These are phyloP conservation scores for Rhodotorula sp. DNA, from an alignment of 1,284 basidiomycete genomes.

Conservation along the genomic window DNA sequence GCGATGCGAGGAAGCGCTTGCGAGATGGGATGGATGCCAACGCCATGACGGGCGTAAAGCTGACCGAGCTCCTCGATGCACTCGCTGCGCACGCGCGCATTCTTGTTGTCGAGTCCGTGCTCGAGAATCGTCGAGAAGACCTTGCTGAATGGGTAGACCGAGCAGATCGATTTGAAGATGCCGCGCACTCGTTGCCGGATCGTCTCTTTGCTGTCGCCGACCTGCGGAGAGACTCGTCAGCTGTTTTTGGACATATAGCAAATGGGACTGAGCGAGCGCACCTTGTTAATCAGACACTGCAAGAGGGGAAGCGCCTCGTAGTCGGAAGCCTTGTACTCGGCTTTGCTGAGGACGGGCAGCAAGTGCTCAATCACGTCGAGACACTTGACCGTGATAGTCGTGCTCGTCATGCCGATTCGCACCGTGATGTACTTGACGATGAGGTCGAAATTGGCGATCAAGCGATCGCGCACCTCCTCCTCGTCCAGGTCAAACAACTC, in stretches of 20 bases:
- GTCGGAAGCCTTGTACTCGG: conserved; percentile 82
- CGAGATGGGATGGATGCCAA: conserved; percentile 65
- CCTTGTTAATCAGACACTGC: conserved; percentile 88
- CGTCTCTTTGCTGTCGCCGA: conserved; percentile 57
- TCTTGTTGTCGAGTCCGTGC: conserved; percentile 81
- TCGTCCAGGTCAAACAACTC: conserved; percentile 60
- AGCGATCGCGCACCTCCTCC: conserved; percentile 66
- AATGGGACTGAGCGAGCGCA: conserved; percentile 49
- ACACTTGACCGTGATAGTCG: conserved; percentile 84
- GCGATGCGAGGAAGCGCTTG: conserved; percentile 80
- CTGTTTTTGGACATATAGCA: too few species aligned
- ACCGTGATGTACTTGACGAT: conserved; percentile 92
- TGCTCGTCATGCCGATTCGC: conserved; percentile 88
- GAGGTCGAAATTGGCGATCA: conserved; percentile 87
- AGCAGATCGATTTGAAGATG: conserved; percentile 56
- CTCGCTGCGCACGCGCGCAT: conserved; percentile 84
- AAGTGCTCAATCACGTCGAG: conserved; percentile 84
- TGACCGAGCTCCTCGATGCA: conserved; percentile 76
- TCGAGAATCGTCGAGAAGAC: conserved; percentile 84
- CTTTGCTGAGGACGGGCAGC: conserved; percentile 66
- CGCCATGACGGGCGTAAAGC: conserved; percentile 78
- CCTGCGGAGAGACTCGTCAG: conserved; percentile 44
- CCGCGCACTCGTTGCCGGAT: conserved; percentile 54
- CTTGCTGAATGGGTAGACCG: conserved; percentile 82
- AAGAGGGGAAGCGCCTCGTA: conserved; percentile 85